phyloP scores from a whole-genome alignment of 352 stramenopile species.

The Halophytophthora polymorphica region DNA sequence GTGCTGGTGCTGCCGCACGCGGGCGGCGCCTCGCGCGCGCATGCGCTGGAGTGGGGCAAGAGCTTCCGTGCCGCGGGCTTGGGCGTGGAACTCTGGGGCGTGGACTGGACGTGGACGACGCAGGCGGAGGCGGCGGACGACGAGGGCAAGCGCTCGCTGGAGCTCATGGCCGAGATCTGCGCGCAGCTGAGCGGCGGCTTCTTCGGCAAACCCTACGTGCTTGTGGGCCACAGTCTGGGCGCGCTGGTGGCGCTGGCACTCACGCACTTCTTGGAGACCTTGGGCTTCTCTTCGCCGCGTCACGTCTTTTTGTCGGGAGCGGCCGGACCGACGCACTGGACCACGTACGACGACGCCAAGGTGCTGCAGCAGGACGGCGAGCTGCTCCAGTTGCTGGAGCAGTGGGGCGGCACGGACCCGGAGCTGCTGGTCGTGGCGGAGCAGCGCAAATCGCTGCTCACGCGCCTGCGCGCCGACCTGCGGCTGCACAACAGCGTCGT shows the following conservation, averaged over 20 bases:
- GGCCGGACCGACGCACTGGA: slow-evolving; percentile 28
- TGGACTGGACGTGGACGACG: slow-evolving; percentile 50
- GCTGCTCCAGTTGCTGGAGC: slow-evolving; percentile 40
- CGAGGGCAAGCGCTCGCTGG: slow-evolving; percentile 10
- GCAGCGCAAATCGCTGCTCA: slow-evolving; percentile 32
- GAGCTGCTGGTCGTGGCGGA: slow-evolving; percentile 48
- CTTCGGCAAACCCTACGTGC: slow-evolving; percentile 73
- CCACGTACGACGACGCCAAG: slow-evolving; percentile 27
- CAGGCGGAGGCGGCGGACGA: slow-evolving; percentile 10
- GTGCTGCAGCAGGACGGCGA: slow-evolving; percentile 30
- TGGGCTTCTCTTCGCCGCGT: slow-evolving; percentile 44
- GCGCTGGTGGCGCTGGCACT: slow-evolving; percentile 55
- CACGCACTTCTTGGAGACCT: slow-evolving; percentile 37
- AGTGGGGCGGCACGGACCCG: slow-evolving; percentile 61
- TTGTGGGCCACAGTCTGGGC: slow-evolving; percentile 70
- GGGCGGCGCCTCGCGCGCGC: slow-evolving; percentile 36
- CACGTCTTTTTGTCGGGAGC: slow-evolving; percentile 65
- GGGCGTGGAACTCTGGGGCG: slow-evolving; percentile 52
- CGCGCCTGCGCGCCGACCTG: slow-evolving; percentile 39
- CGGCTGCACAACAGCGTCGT: slow-evolving; percentile 52
- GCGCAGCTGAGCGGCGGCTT: slow-evolving; percentile 44
- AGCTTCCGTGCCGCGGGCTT: slow-evolving; percentile 31
- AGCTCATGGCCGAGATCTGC: slow-evolving; percentile 37
- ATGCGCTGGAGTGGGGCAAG: slow-evolving; percentile 46
- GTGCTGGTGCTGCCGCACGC: slow-evolving; percentile 63